phyloP scores from a whole-genome alignment of 2,329 filamentous ascomycete species.

The Periconia digitata region DNA sequence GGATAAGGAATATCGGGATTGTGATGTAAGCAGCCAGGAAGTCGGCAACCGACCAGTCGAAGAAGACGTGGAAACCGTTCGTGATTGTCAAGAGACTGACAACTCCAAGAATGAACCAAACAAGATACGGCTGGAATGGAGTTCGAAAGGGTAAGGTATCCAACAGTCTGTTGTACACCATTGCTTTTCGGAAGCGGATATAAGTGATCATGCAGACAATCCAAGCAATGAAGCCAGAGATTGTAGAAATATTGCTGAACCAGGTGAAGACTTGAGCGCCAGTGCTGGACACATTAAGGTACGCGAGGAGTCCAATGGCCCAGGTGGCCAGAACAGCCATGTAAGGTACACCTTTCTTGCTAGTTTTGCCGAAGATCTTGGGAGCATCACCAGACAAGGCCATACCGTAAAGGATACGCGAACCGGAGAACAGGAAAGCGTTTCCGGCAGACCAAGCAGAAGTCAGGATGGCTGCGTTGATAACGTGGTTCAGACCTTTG shows the following conservation, averaged over 20 bases:
- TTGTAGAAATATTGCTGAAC: constrained; percentile 70
- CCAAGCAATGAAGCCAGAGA: constrained; percentile 59
- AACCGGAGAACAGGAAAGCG: constrained; percentile 61
- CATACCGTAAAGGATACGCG: constrained; percentile 53
- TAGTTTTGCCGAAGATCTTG: constrained; percentile 51
- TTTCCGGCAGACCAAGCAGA: constrained; percentile 73
- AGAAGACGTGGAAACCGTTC: constrained; percentile 57
- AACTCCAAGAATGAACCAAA: constrained; percentile 61
- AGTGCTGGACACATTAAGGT: constrained; percentile 52
- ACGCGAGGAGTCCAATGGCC: constrained; percentile 50
- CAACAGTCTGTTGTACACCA: constrained; percentile 56
- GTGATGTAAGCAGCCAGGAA: constrained; percentile 57
- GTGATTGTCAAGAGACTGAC: constrained; percentile 35
- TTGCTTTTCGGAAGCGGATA: constrained; percentile 57
- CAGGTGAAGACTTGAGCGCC: constrained; percentile 61
- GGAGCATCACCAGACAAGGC: constrained; percentile 56
- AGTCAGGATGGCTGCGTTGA: constrained; percentile 75
- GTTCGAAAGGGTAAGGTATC: constrained; percentile 56
- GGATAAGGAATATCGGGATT: constrained; percentile 36
- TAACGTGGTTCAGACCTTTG: constrained; percentile 66
- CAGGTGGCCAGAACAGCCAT: constrained; percentile 41
- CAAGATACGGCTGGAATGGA: constrained; percentile 55
- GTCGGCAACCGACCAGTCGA: constrained; percentile 48
- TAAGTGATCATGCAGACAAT: constrained; percentile 59
- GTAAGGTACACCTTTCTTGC: constrained; percentile 47